Evolutionary conservation across 2,329 filamentous ascomycete species (phyloP).

Genomic region (Monosporascus sp.): DNA sequence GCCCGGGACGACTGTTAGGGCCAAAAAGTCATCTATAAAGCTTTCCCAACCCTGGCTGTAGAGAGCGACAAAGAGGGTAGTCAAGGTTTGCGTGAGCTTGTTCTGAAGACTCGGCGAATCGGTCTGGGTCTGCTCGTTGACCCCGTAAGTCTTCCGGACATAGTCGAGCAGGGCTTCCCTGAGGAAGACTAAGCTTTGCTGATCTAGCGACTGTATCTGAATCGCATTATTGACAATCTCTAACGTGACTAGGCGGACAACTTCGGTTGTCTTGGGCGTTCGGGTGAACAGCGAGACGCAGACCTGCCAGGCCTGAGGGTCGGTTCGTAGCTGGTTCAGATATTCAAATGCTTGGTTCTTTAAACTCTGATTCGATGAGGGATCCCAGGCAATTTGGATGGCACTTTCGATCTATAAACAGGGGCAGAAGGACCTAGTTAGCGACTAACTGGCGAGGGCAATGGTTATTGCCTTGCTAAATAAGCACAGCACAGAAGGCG

Average conservation of each 20-base stretch:
- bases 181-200: conserved; percentile 66
- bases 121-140: conserved; percentile 47
- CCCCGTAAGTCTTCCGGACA: conserved; percentile 68
- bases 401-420: conserved; percentile 75
- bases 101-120: conserved; percentile 83
- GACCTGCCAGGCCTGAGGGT: conserved; percentile 84
- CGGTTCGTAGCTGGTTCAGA: conserved; percentile 69
- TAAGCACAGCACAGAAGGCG: neutral
- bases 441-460: neutral
- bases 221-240: conserved; percentile 93
- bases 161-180: conserved; percentile 80
- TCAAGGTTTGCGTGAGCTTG: conserved; percentile 93
- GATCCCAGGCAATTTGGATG: conserved; percentile 89
- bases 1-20: conserved; percentile 61
- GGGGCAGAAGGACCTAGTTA: conserved; percentile 9
- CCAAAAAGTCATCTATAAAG: conserved; percentile 87
- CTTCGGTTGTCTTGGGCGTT: conserved; percentile 68
- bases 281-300: conserved; percentile 83
- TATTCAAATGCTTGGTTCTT: conserved; percentile 81
- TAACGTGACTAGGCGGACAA: conserved; percentile 82
- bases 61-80: conserved; percentile 82
- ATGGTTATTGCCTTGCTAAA: conserved; percentile 1
- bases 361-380: conserved; percentile 66
- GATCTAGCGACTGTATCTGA: conserved; percentile 71
- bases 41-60: conserved; percentile 83